phyloP scores from a whole-genome alignment of 176 grass and related monocot species.

The Oryza glumipatula region DNA sequence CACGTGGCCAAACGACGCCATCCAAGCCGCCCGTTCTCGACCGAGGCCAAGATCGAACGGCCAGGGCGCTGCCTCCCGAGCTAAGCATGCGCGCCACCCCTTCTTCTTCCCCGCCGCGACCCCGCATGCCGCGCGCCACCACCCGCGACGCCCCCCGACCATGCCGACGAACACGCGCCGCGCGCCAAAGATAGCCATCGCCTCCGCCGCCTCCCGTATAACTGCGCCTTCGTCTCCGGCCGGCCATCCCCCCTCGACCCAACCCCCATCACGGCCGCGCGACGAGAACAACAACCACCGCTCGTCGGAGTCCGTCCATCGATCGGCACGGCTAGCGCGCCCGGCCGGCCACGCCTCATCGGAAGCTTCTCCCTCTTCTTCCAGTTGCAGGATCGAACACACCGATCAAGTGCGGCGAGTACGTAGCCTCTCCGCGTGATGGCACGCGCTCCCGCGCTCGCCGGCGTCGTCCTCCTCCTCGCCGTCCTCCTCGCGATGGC shows the following conservation, averaged over 20 bases:
- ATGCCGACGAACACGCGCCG: not conserved
- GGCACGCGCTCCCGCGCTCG: slow-evolving; percentile 31
- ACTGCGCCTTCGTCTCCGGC: slow-evolving; percentile 16
- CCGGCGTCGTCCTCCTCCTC: slow-evolving; percentile 36
- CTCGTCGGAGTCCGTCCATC: not conserved
- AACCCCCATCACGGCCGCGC: not conserved
- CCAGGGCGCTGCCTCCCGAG: not conserved
- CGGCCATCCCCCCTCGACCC: not conserved
- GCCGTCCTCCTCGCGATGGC: slow-evolving; percentile 22
- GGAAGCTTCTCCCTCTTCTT: no score
- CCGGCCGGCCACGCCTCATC: no score
- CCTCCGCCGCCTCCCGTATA: slow-evolving; percentile 9
- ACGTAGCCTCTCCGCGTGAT: not conserved
- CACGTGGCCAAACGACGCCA: no score
- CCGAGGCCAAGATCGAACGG: not conserved
- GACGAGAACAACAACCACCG: not conserved
- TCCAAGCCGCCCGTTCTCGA: not conserved
- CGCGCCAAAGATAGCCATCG: slow-evolving; percentile 32
- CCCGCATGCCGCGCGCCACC: slow-evolving; percentile 23
- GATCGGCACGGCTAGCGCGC: not conserved
- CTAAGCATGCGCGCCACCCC: not conserved
- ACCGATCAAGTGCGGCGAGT: no score
- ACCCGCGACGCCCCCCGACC: not conserved
- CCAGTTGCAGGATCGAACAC: no score
- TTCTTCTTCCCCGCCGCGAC: not conserved